Conservation (phyloP, 1,139 yeast genomes). For the Keqinozyma sinolaborantium region DNA sequence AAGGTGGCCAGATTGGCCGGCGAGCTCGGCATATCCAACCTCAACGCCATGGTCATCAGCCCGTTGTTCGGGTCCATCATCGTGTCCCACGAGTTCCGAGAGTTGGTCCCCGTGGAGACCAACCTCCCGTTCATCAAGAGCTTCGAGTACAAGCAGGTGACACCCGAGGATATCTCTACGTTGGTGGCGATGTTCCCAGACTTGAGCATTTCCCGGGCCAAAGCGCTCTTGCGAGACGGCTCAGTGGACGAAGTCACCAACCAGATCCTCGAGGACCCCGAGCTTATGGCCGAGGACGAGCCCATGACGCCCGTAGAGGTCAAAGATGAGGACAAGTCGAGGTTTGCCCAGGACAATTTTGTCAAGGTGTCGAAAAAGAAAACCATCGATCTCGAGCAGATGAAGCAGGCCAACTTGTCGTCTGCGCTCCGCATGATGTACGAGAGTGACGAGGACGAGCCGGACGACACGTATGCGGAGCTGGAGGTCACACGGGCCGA, state of each 20-base stretch:
- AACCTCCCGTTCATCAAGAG: conserved; percentile 5
- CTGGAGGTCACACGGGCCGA: conserved; percentile 51
- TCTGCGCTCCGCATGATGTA: conserved; percentile 65
- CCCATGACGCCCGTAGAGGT: conserved; percentile 5
- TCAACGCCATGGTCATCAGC: conserved; percentile 36
- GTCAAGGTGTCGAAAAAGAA: conserved; percentile 5
- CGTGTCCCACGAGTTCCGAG: conserved; percentile 39
- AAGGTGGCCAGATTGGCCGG: conserved; percentile 39
- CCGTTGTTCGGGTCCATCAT: conserved; percentile 57
- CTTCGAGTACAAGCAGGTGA: conserved; percentile 12
- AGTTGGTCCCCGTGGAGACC: conserved; percentile 36
- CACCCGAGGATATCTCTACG: conserved; percentile 36
- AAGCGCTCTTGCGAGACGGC: conserved; percentile 42
- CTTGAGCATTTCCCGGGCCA: conserved; percentile 42
- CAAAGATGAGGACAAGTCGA: background rate
- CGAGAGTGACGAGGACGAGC: conserved; percentile 74
- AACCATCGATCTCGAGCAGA: conserved; percentile 10
- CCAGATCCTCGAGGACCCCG: conserved; percentile 60
- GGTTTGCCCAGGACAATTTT: background rate
- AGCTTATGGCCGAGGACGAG: conserved; percentile 17
- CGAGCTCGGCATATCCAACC: conserved; percentile 41
- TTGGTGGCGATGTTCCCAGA: conserved; percentile 61
- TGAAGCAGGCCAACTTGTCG: conserved; percentile 54
- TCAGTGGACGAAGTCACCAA: conserved; percentile 61
- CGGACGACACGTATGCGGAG: conserved; percentile 82